phyloP scores from a whole-genome alignment of 257 asterid genomes.

The Fraxinus cuspidata region DNA sequence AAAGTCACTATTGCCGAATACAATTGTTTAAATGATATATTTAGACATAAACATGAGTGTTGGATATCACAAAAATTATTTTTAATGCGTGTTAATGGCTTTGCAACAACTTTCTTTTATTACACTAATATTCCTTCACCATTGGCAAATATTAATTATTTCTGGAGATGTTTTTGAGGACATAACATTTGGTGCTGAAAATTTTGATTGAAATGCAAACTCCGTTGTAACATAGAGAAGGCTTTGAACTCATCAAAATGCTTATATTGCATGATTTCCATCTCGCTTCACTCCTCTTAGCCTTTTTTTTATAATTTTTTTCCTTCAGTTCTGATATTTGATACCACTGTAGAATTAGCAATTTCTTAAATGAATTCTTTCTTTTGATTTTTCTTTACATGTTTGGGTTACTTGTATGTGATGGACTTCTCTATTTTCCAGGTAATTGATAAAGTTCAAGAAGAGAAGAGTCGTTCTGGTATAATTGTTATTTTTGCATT shows the following conservation, averaged over 20 bases:
- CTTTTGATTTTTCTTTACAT: not conserved
- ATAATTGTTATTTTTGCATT: conserved; percentile 11
- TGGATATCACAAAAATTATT: not conserved
- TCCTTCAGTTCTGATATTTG: not conserved
- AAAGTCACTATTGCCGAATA: not conserved
- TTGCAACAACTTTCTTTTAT: not conserved
- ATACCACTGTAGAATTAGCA: not conserved
- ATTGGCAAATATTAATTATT: not conserved
- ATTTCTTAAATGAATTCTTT: not conserved
- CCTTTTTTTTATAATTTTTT: not conserved
- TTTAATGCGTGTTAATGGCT: not conserved
- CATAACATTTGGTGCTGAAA: not conserved
- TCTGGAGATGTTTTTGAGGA: not conserved
- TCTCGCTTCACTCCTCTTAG: not conserved
- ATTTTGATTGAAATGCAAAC: not conserved
- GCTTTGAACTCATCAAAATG: conserved; percentile 2
- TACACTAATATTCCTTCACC: not conserved
- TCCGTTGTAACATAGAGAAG: not conserved
- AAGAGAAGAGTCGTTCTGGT: conserved; percentile 65
- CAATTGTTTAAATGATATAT: not conserved
- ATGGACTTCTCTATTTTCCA: conserved; percentile 32
- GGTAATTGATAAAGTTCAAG: conserved; percentile 76
- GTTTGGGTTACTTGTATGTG: not conserved
- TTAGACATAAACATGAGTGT: not conserved
- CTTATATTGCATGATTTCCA: not conserved